Base-by-base conservation (phyloP, 1,139 yeast species). In the Lodderomyces margitis region DNA sequence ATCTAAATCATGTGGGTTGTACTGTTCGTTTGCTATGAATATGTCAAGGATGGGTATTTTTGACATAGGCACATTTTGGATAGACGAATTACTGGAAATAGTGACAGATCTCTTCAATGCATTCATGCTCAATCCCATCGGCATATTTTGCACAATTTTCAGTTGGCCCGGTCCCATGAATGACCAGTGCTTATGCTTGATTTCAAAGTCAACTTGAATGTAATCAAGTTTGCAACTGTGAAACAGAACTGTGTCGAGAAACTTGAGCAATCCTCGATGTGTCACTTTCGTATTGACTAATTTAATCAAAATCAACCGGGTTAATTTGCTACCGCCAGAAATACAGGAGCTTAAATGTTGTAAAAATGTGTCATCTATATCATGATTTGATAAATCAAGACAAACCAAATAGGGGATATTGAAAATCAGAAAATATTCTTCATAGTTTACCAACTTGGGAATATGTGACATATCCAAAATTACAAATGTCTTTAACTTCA, bases 351-450 rank as follows among this genome's bases (percentile, higher is more conserved):
- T 43, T 36, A 70, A 45, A 34, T 61, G 62, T 28, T 56, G 50
- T 5, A 69, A 35, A 21, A 60, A 62, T 15, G 51, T 58, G 46
- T 69, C 75, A 47, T 68, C 70, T 6, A 70, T 50, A 19, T 21
- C 20, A 36, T 55, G 57, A 34, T 58, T 54, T 1, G 74, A 66
- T 7, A 71, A 40, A 45, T 69, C 65, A 32, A 72, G 52, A 2
- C 64, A 71, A 12, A 57, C 55, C 32, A 71, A 52, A 37, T 55
- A 55, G 12, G 58, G 56, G 9, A 68, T 46, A 42, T 64, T 66
- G 46, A 68, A 59, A 2, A 70, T 33, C 32, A 51, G 38, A 34
- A 65, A 55, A 34, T 53, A 55, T 21, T 63, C 66, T 15, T 62
- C 66, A 21, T 55, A 4, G 54, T 38, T 11, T 11, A 15, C 53